A percentile compares a stretch with the other conserved stretches of the same genome.
These are phyloP conservation scores for Wickerhamiella occidentalis DNA, from an alignment of 805 yeast genomes.

Conservation along the genomic window DNA sequence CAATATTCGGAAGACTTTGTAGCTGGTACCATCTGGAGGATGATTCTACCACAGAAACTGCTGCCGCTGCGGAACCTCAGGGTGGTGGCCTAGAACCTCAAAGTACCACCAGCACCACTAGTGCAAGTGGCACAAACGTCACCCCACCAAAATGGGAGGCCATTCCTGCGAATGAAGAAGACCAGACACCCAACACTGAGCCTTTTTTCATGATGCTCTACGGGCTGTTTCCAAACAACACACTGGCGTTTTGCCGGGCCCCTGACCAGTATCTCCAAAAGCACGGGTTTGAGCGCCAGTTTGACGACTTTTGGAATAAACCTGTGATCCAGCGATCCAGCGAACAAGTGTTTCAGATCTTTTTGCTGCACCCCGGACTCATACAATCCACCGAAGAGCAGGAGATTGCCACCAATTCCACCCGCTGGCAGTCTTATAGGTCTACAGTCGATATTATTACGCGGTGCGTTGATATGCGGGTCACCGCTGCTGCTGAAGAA, in stretches of 20 bases:
- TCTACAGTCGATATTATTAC: constrained; percentile 8
- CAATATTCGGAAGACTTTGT: constrained; percentile 35
- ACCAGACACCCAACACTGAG: constrained; percentile 22
- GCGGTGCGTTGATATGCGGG: constrained; percentile 24
- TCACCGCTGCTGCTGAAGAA: constrained; percentile 11
- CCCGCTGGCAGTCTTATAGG: constrained; percentile 7
- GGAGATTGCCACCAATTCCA: constrained; percentile 23
- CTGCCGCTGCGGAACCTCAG: neutral
- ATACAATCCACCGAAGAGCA: constrained; percentile 29
- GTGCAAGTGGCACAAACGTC: neutral
- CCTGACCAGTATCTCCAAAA: constrained; percentile 31
- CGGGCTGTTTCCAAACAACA: constrained; percentile 45
- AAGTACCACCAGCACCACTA: neutral
- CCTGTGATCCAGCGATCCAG: constrained; percentile 27
- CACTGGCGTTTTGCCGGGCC: constrained; percentile 33
- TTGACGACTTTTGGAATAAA: constrained; percentile 28
- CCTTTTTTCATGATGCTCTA: constrained; percentile 40
- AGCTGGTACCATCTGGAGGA: constrained; percentile 27
- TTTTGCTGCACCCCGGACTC: constrained; percentile 39
- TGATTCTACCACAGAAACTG: neutral
- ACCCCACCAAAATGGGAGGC: neutral
- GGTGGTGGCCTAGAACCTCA: neutral
- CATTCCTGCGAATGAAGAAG: constrained; percentile 3
- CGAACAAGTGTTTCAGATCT: constrained; percentile 26
- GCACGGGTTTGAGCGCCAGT: constrained; percentile 17